These are phyloP conservation scores for Quercus alba DNA, from an alignment of 306 rosid species.

Conservation along the genomic window DNA sequence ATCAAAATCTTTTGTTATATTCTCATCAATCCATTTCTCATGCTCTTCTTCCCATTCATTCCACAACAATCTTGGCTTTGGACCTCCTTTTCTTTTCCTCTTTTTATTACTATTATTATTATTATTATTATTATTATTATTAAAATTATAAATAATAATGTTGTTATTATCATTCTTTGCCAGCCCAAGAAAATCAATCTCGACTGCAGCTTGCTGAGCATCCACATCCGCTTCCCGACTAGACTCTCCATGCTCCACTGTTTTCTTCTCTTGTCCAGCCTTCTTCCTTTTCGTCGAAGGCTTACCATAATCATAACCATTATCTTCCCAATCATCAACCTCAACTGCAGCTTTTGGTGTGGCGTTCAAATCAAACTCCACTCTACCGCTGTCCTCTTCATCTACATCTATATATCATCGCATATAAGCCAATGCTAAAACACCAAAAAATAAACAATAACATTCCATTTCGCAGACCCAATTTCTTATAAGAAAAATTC, in stretches of 20 bases:
- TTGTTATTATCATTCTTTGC: constrained; percentile 11
- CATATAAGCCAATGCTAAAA: background rate
- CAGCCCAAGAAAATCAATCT: constrained; percentile 1
- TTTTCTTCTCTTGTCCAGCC: constrained; percentile 17
- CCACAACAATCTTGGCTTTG: constrained; percentile 52
- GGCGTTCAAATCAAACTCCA: constrained; percentile 16
- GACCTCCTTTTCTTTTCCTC: constrained; percentile 19
- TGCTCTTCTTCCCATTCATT: constrained; percentile 60
- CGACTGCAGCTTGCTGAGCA: background rate
- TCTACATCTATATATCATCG: constrained; percentile 11
- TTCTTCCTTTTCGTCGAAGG: constrained; percentile 9
- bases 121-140: too few species aligned
- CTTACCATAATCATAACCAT: constrained; percentile 18
- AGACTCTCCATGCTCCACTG: background rate
- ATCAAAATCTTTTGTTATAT: constrained; percentile 33
- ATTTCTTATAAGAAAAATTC: background rate
- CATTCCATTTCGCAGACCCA: background rate
- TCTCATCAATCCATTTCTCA: constrained; percentile 64
- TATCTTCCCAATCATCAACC: constrained; percentile 22
- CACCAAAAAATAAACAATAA: background rate
- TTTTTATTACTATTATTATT: background rate
- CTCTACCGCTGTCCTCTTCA: constrained; percentile 10
- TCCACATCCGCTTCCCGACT: background rate
- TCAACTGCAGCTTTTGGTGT: constrained; percentile 9
- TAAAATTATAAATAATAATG: too few species aligned